These are phyloP conservation scores for Aspergillus sp. DNA, from an alignment of 2,329 filamentous ascomycete species.

Conservation along the genomic window DNA sequence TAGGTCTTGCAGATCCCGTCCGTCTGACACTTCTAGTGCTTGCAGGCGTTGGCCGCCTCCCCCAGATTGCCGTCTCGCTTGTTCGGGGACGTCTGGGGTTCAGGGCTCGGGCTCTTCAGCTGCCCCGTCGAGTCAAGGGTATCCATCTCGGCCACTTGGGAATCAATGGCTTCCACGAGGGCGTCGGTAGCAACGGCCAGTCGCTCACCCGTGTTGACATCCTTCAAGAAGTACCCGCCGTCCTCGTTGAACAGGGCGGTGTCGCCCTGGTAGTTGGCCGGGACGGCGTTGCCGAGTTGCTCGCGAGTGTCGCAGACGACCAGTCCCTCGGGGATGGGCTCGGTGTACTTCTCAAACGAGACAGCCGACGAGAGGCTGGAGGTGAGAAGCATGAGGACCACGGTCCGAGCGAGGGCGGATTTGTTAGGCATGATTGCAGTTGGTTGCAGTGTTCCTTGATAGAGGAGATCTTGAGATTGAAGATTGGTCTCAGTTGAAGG, in stretches of 20 bases:
- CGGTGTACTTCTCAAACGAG: conserved; percentile 17
- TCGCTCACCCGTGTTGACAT: not conserved
- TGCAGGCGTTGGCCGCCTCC: not conserved
- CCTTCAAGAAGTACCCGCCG: conserved; percentile 7
- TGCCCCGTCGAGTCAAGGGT: not conserved
- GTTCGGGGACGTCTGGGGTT: not conserved
- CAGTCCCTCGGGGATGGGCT: conserved; percentile 7
- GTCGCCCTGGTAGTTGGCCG: not conserved
- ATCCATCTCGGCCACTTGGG: conserved; percentile 1
- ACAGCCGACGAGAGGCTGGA: not conserved
- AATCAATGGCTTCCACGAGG: not conserved
- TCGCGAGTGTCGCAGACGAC: conserved; percentile 5
- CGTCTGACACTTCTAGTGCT: not conserved
- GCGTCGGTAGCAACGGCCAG: conserved; percentile 1
- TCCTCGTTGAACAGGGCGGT: conserved; percentile 4
- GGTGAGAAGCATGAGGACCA: too few species aligned
- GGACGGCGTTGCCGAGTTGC: not conserved
- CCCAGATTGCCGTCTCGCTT: not conserved
- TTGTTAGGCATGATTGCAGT: too few species aligned
- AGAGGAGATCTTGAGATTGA: too few species aligned
- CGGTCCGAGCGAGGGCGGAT: too few species aligned
- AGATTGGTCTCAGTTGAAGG: too few species aligned
- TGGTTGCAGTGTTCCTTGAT: too few species aligned
- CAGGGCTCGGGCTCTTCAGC: not conserved
- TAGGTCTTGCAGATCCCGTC: conserved; percentile 2